These are phyloP conservation scores for Deuterostichococcus epilithicus DNA, from an alignment of 139 green algal species.

Conservation along the genomic window DNA sequence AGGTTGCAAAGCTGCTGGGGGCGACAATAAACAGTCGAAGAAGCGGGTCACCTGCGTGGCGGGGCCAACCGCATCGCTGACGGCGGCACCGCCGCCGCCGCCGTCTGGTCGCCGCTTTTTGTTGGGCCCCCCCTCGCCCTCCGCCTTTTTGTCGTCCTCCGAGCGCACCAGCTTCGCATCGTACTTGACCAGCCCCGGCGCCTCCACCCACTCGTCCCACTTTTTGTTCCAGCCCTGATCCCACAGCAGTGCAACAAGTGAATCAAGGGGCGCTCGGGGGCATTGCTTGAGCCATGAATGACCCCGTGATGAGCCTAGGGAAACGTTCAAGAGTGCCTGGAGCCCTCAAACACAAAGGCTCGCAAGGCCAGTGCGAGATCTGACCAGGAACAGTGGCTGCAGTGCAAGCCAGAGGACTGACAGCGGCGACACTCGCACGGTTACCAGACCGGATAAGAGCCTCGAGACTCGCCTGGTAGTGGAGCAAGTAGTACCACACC, in stretches of 20 bases:
- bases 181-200: constrained; percentile 32
- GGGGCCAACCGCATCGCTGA: neutral
- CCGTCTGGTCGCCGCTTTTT: neutral
- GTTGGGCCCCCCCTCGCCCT: neutral
- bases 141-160: constrained; percentile 1
- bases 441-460: too few relatives aligned
- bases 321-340: too few relatives aligned
- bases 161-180: constrained; percentile 19
- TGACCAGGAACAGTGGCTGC: neutral
- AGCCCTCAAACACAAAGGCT: too few relatives aligned
- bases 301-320: too few relatives aligned
- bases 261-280: neutral
- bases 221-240: constrained; percentile 70
- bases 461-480: constrained; percentile 44
- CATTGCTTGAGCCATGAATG: too few relatives aligned
- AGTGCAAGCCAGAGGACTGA: neutral
- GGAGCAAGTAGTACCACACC: constrained; percentile 61
- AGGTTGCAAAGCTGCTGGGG: too few relatives aligned
- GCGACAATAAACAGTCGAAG: too few relatives aligned
- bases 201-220: constrained; percentile 77
- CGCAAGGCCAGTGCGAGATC: neutral
- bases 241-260: neutral
- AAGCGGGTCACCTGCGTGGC: neutral
- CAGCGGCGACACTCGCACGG: too few relatives aligned
- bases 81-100: neutral